A percentile compares a stretch with the other conserved stretches of the same genome.
These are phyloP conservation scores for Russula brevipes DNA, from an alignment of 768 basidiomycete genomes.

Conservation along the genomic window DNA sequence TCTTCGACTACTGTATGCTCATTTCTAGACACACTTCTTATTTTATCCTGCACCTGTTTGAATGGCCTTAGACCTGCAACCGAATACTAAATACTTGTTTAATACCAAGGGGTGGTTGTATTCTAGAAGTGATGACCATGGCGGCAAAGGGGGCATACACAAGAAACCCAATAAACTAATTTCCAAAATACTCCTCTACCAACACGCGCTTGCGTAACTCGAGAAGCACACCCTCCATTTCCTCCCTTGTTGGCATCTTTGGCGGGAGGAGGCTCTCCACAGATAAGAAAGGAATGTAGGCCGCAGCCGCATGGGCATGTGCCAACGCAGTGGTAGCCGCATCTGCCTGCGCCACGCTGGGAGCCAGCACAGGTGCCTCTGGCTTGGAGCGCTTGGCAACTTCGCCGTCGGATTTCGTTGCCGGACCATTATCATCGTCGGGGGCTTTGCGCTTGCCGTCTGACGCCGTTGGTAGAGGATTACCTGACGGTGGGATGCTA, in stretches of 20 bases:
- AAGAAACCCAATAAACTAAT: slow-evolving; percentile 23
- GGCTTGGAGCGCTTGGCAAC: slow-evolving; percentile 33
- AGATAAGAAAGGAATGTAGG: slow-evolving; percentile 70
- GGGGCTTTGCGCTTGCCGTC: slow-evolving; percentile 53
- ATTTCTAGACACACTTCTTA: not conserved
- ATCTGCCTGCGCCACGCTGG: slow-evolving; percentile 12
- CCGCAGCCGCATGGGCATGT: slow-evolving; percentile 54
- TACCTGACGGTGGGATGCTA: slow-evolving; percentile 27
- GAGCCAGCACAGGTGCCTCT: slow-evolving; percentile 19
- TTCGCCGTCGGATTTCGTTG: slow-evolving; percentile 31
- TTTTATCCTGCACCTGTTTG: not conserved
- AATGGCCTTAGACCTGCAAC: not conserved
- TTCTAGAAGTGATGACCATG: not conserved
- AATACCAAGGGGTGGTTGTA: not conserved
- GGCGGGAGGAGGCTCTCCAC: slow-evolving; percentile 70
- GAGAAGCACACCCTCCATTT: slow-evolving; percentile 76
- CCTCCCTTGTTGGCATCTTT: slow-evolving; percentile 64
- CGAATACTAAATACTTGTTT: not conserved
- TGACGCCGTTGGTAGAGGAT: slow-evolving; percentile 25
- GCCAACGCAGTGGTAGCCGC: slow-evolving; percentile 31
- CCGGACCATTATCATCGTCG: slow-evolving; percentile 40
- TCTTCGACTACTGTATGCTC: slow-evolving; percentile 2
- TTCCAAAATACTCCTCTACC: slow-evolving; percentile 73
- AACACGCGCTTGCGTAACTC: slow-evolving; percentile 74
- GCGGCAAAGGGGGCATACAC: not conserved